phyloP scores from a whole-genome alignment of 805 yeast species.

The Spathaspora hagerdaliae region DNA sequence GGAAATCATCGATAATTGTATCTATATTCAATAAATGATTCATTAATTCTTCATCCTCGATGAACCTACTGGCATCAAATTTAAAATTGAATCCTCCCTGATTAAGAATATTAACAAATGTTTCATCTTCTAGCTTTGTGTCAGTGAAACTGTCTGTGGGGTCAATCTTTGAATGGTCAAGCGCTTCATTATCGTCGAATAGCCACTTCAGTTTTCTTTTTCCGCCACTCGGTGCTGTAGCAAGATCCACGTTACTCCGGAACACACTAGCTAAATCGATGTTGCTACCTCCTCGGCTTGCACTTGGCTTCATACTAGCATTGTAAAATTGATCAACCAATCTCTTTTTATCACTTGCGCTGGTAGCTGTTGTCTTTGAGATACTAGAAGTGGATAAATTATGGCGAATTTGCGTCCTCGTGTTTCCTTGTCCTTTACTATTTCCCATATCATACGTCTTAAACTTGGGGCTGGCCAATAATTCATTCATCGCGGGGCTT shows the following conservation, averaged over 20 bases:
- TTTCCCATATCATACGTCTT: neutral
- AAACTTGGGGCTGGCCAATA: slow-evolving; percentile 2
- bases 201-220: neutral
- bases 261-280: neutral
- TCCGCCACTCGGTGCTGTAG: neutral
- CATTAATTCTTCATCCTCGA: slow-evolving; percentile 23
- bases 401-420: neutral
- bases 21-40: slow-evolving; percentile 27
- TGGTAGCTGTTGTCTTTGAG: neutral
- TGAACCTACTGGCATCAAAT: slow-evolving; percentile 7
- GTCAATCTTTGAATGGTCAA: neutral
- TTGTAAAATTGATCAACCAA: slow-evolving; percentile 40
- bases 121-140: slow-evolving; percentile 2
- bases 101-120: slow-evolving; percentile 11
- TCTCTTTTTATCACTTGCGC: slow-evolving; percentile 22
- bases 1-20: slow-evolving; percentile 13
- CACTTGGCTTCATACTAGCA: neutral
- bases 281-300: neutral
- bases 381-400: neutral
- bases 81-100: slow-evolving; percentile 18
- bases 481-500: neutral
- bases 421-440: neutral
- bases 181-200: neutral
- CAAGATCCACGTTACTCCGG: neutral
- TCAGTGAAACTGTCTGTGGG: neutral